Evolutionary conservation across 345 rosid species (phyloP), one percentile per base, ranked within the genome.

Genomic region (Fremontodendron californicum): DNA sequence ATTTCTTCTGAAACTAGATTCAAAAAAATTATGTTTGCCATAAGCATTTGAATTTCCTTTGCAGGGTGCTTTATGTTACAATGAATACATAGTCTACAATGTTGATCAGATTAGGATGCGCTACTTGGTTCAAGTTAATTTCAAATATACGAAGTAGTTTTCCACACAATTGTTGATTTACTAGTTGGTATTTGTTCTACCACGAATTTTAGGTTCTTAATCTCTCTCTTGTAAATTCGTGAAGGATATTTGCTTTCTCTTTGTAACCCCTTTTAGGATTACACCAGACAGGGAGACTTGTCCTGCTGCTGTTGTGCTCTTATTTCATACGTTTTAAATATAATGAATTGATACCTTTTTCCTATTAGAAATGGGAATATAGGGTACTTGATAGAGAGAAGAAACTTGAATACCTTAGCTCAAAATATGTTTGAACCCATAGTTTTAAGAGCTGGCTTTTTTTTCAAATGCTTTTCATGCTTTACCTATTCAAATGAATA

Each of bases 81-180:
- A 94, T 23, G 96, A 94, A 77, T 94, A 90, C 85, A 88, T 91
- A 39, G 97, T 94, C 39, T 92, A 92, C 92, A 88, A 88, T 76
- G 93, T 90, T 72, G 92, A 87, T 77, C 97, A 91, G 83, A 92
- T 94, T 66, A 85, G 88, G 87, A 90, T 92, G 96, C 89, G 91
- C 15, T 89, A 92, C 43, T 82, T 90, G 71, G 84, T 94, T 72
- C 93, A 89, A 86, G 97, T 90, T 84, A 88, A 90, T 81, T 92
- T 90, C 86, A 88, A 88, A 66, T 66, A 66, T 11, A 66, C 35
- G 2, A 16, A 63, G 43, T 42, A 67, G 71, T 42, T 42, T n/a
- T 35, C 69, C 25, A 4, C 23, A 9, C 45, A 35, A 33, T 33
- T 63, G 68, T 18, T 1, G 21, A 37, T 64, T 64, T 35, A 37